Evolutionary conservation across 306 rosid species (phyloP).

Genomic region (Cicer cuneatum): DNA sequence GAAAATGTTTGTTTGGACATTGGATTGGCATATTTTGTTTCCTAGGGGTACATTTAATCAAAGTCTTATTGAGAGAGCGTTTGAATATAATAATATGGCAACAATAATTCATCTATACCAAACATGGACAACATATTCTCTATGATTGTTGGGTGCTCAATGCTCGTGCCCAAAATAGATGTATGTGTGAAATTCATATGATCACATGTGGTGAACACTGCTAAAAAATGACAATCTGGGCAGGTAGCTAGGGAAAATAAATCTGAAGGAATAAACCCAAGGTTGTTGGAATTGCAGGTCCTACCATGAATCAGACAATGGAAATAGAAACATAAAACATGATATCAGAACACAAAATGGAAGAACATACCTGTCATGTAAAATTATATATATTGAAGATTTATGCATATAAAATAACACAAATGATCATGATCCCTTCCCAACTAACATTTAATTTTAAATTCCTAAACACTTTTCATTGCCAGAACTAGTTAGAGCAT

Average conservation of each 20-base stretch:
- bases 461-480: background rate
- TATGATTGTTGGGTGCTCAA: background rate
- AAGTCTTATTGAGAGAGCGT: background rate
- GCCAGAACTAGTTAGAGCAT: background rate
- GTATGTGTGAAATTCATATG: background rate
- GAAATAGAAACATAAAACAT: no score
- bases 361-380: no score
- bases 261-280: background rate
- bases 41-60: background rate
- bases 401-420: background rate
- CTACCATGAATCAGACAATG: no score
- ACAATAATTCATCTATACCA: background rate
- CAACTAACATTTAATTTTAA: background rate
- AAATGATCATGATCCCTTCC: background rate
- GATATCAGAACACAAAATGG: no score
- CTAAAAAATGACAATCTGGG: background rate
- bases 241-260: background rate
- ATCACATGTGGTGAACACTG: background rate
- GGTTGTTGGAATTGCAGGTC: no score
- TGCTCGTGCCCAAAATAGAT: background rate
- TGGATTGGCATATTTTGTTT: background rate
- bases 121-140: slow-evolving; percentile 9
- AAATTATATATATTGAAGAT: background rate
- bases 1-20: background rate
- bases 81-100: background rate